Percentiles rank a stretch among this genome's conserved stretches.
These are phyloP conservation scores for Saposhnikovia divaricata DNA, from an alignment of 129 eudicot species.

Conservation along the genomic window DNA sequence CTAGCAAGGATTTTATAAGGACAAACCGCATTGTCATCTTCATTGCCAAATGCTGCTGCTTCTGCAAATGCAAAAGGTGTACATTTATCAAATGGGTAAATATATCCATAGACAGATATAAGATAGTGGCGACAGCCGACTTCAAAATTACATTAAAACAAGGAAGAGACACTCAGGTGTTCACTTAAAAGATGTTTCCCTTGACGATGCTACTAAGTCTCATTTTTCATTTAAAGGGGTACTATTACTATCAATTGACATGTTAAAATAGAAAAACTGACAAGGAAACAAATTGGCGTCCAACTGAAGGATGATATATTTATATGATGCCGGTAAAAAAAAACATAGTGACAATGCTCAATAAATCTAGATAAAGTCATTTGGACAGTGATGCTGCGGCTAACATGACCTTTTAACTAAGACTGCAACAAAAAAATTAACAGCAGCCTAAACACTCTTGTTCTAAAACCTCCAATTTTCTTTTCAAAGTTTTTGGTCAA, in stretches of 20 bases:
- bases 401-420: not conserved
- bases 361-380: not conserved
- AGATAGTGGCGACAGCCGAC: not conserved
- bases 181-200: not conserved
- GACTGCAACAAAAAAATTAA: not conserved
- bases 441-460: not conserved
- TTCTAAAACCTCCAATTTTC: not conserved
- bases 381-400: not conserved
- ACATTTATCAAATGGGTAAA: not conserved
- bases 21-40: constrained; percentile 37
- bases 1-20: constrained; percentile 1
- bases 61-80: constrained; percentile 29
- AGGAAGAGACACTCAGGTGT: not conserved
- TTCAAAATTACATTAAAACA: not conserved
- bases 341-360: not conserved
- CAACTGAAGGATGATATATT: not conserved
- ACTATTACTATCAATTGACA: not conserved
- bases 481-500: not conserved
- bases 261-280: not conserved
- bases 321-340: not conserved
- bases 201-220: not conserved
- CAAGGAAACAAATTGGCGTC: not conserved
- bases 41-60: constrained; percentile 75
- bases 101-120: not conserved
- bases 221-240: not conserved